These are phyloP conservation scores for Backusella parvicylindrica DNA, from an alignment of 192 early-diverging fungal species.

Conservation along the genomic window DNA sequence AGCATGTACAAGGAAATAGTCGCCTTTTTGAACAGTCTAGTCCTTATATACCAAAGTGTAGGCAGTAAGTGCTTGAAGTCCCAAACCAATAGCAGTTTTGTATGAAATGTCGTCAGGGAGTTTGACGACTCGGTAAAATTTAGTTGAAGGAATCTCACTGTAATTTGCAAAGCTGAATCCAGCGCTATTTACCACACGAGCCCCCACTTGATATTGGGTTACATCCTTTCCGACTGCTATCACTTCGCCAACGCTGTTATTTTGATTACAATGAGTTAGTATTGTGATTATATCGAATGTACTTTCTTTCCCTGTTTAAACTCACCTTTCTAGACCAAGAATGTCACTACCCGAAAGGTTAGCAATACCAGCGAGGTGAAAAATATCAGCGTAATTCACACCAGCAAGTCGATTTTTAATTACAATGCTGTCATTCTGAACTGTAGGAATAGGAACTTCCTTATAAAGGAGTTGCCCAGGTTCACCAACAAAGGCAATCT, in stretches of 20 bases:
- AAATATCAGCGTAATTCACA: constrained; percentile 90
- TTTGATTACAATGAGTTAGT: too few species aligned
- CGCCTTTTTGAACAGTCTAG: constrained; percentile 64
- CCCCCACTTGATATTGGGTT: constrained; percentile 65
- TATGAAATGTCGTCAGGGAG: constrained; percentile 47
- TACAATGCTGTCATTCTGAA: constrained; percentile 52
- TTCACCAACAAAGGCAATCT: constrained; percentile 34
- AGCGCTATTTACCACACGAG: constrained; percentile 74
- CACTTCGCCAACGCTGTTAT: constrained; percentile 68
- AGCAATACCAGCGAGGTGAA: constrained; percentile 80
- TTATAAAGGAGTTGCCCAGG: constrained; percentile 52
- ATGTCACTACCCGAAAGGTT: constrained; percentile 57
- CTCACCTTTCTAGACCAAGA: constrained; percentile 73
- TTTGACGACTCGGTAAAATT: constrained; percentile 38
- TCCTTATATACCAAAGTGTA: constrained; percentile 64
- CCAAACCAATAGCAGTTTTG: constrained; percentile 58
- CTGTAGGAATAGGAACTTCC: constrained; percentile 44
- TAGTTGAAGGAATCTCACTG: constrained; percentile 31
- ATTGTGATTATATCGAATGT: background rate
- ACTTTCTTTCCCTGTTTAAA: background rate
- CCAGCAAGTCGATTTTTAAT: constrained; percentile 56
- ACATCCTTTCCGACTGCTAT: constrained; percentile 69
- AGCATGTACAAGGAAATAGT: constrained; percentile 85
- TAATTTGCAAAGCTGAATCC: constrained; percentile 75
- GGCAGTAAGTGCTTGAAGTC: constrained; percentile 83